These are phyloP conservation scores for Vitrella brassicaformis DNA, from an alignment of 73 alveolate species.

Conservation along the genomic window DNA sequence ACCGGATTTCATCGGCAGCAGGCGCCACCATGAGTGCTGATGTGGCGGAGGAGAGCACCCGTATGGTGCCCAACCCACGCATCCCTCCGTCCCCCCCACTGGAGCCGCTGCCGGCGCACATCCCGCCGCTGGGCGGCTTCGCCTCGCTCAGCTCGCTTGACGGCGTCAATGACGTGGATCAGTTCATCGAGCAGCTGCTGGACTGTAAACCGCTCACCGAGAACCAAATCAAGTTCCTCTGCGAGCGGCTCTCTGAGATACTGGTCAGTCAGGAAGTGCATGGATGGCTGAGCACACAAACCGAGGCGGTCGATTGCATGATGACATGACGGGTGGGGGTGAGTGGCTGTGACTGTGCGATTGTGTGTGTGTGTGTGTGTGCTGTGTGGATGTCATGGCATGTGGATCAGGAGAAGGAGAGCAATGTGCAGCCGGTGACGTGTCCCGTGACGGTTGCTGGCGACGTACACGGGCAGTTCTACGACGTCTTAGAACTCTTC, in stretches of 20 bases:
- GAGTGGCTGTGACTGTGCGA: no score
- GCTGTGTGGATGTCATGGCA: background rate
- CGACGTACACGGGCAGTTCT: slow-evolving; percentile 83
- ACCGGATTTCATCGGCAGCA: no score
- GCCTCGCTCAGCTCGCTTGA: no score
- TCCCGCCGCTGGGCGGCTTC: no score
- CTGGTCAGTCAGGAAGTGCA: background rate
- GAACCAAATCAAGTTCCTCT: slow-evolving; percentile 38
- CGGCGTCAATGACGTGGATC: no score
- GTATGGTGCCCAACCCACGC: no score
- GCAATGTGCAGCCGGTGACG: slow-evolving; percentile 58
- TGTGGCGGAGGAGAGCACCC: no score
- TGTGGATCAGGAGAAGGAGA: slow-evolving; percentile 34
- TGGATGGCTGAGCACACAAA: background rate
- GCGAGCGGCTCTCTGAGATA: slow-evolving; percentile 14
- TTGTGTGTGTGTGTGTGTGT: background rate
- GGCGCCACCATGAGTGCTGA: no score
- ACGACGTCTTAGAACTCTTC: slow-evolving; percentile 73
- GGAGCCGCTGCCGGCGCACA: no score
- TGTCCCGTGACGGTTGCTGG: slow-evolving; percentile 84
- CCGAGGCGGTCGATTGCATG: no score
- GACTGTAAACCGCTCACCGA: slow-evolving; percentile 43
- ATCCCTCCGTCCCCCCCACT: no score
- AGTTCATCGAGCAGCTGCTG: slow-evolving; percentile 15
- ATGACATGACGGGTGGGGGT: no score